These are phyloP conservation scores for Salix exigua DNA, from an alignment of 345 rosid genomes.

Conservation along the genomic window DNA sequence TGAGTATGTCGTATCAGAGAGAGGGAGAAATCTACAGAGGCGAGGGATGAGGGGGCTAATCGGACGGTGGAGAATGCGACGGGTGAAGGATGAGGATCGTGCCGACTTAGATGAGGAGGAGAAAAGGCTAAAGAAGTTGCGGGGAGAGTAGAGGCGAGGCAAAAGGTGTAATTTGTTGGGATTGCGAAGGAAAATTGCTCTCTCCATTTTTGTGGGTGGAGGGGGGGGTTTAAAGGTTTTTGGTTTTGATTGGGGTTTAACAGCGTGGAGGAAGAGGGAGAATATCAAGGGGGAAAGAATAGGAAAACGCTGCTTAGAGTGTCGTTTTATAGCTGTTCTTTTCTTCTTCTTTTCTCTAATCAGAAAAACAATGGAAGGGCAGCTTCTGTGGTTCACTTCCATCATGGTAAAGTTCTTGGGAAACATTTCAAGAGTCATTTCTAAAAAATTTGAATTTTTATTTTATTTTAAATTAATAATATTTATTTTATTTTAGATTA, in stretches of 20 bases:
- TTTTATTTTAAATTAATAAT: too few species aligned
- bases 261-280: background rate
- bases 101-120: slow-evolving; percentile 3
- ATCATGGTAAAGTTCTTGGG: too few species aligned
- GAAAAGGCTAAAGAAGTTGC: slow-evolving; percentile 33
- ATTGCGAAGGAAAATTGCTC: slow-evolving; percentile 53
- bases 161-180: slow-evolving; percentile 44
- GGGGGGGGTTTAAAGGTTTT: background rate
- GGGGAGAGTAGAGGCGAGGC: slow-evolving; percentile 45
- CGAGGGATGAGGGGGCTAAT: slow-evolving; percentile 28
- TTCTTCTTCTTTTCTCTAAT: background rate
- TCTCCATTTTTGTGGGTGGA: slow-evolving; percentile 30
- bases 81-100: slow-evolving; percentile 20
- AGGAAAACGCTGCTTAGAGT: background rate
- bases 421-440: too few species aligned
- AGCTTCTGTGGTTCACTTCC: background rate
- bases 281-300: background rate
- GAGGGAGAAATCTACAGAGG: slow-evolving; percentile 25
- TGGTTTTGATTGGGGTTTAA: background rate
- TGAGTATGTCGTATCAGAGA: slow-evolving; percentile 18
- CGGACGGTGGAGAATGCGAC: slow-evolving; percentile 33
- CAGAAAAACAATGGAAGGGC: background rate
- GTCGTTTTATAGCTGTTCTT: background rate
- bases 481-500: too few species aligned
- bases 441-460: too few species aligned